Conservation (phyloP, 495 filamentous ascomycete species). For the Ascobolus immersus region DNA sequence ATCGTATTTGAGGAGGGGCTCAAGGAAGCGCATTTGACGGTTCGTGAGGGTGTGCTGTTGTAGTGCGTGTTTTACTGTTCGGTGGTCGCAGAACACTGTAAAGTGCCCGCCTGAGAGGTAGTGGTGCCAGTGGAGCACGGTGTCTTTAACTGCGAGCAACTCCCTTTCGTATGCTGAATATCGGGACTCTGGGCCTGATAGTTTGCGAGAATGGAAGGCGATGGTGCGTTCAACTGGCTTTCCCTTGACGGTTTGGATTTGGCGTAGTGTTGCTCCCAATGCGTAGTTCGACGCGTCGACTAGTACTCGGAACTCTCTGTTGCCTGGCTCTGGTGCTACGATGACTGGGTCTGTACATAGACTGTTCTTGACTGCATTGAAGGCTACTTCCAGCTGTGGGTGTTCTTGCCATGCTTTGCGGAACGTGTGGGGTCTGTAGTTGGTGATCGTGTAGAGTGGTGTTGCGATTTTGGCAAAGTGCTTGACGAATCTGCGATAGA, state of each 20-base stretch:
- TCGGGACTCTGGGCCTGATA: not conserved
- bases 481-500: slow-evolving; percentile 17
- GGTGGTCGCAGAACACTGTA: not conserved
- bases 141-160: slow-evolving; percentile 1
- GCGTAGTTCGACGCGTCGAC: not conserved
- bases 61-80: not conserved
- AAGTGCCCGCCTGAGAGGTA: not conserved
- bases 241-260: not conserved
- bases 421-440: not conserved
- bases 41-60: not conserved
- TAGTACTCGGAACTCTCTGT: not conserved
- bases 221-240: too few relatives aligned
- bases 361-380: not conserved
- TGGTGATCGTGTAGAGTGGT: not conserved
- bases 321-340: slow-evolving; percentile 2
- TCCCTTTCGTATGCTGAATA: slow-evolving; percentile 1
- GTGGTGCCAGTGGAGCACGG: not conserved
- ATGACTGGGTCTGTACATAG: not conserved
- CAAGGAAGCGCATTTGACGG: not conserved
- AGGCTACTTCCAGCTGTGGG: not conserved
- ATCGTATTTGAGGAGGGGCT: not conserved
- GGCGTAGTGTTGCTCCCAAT: not conserved
- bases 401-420: not conserved
- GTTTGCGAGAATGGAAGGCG: not conserved
- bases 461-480: slow-evolving; percentile 2